Percentiles rank a stretch among this genome's conserved stretches.
These are phyloP conservation scores for Coccinonectria pachysandricola DNA, from an alignment of 2,329 filamentous ascomycete genomes.

Conservation along the genomic window DNA sequence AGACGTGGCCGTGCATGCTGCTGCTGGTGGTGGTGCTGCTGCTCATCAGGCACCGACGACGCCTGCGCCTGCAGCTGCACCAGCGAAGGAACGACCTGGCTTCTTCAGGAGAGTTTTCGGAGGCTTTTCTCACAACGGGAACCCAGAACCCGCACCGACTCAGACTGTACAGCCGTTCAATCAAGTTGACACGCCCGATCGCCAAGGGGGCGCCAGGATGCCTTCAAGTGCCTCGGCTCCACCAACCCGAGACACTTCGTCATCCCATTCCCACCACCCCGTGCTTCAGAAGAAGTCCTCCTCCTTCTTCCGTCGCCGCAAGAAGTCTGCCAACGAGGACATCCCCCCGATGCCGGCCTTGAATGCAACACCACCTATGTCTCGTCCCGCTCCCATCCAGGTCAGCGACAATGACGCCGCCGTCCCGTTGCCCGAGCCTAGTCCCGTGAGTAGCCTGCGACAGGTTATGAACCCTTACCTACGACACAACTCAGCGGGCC, in stretches of 20 bases:
- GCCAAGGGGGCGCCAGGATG: constrained; percentile 22
- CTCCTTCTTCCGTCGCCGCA: constrained; percentile 86
- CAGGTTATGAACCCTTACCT: constrained; percentile 84
- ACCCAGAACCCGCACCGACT: constrained; percentile 13
- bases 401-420: constrained; percentile 22
- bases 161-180: constrained; percentile 18
- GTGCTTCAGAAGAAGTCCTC: constrained; percentile 80
- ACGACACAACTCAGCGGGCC: constrained; percentile 21
- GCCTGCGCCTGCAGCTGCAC: constrained; percentile 28
- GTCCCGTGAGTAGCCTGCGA: constrained; percentile 69
- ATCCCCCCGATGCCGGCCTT: constrained; percentile 48
- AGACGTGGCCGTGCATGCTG: constrained; percentile 34
- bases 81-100: constrained; percentile 61
- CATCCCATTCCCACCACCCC: constrained; percentile 36
- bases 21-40: constrained; percentile 41
- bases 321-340: constrained; percentile 75
- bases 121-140: constrained; percentile 25
- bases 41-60: no score
- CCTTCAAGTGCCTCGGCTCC: constrained; percentile 39
- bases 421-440: constrained; percentile 33
- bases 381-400: constrained; percentile 26
- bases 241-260: constrained; percentile 37
- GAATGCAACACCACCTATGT: constrained; percentile 31
- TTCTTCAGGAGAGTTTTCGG: constrained; percentile 92
- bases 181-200: constrained; percentile 20